A percentile compares a stretch with the other conserved stretches of the same genome.
Evolutionary conservation across 371 early-diverging fungal species (phyloP).

Genomic region (Catenaria anguillulae): DNA sequence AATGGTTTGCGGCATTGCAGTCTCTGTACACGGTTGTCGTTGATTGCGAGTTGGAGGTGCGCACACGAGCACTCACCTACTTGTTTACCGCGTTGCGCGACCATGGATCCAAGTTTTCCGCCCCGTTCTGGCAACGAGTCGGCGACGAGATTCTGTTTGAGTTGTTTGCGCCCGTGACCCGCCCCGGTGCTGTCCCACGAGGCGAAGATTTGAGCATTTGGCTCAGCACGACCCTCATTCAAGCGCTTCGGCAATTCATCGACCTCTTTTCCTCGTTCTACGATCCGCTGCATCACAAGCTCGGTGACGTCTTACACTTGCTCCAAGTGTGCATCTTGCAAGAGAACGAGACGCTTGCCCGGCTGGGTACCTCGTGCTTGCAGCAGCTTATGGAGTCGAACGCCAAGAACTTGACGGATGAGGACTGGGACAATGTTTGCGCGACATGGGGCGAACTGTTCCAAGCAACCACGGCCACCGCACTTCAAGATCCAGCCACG

Average conservation of each 20-base stretch:
- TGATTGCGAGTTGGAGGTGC: conserved; percentile 79
- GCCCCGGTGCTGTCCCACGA: conserved; percentile 27
- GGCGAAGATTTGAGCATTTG: conserved; percentile 51
- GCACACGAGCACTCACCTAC: conserved; percentile 65
- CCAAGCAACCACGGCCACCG: conserved; percentile 63
- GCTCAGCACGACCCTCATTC: conserved; percentile 63
- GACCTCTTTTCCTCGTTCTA: conserved; percentile 68
- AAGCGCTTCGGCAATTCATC: conserved; percentile 73
- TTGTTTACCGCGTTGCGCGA: conserved; percentile 63
- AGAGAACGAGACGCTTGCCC: conserved; percentile 79
- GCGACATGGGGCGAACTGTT: conserved; percentile 49
- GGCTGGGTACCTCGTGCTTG: conserved; percentile 79
- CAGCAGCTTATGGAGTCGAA: conserved; percentile 74
- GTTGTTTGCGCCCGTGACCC: conserved; percentile 59
- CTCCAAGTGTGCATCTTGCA: conserved; percentile 69
- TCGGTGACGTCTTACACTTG: conserved; percentile 61
- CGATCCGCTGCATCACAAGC: conserved; percentile 42
- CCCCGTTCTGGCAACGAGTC: conserved; percentile 65
- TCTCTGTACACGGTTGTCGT: conserved; percentile 74
- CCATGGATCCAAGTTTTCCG: conserved; percentile 50
- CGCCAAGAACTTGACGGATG: conserved; percentile 43
- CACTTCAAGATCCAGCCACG: conserved; percentile 42
- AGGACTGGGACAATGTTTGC: conserved; percentile 56
- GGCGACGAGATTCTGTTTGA: conserved; percentile 72
- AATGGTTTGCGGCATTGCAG: conserved; percentile 73